Percentiles rank a stretch among this genome's conserved stretches.
Evolutionary conservation across 208 protist genomes (phyloP).

Genomic region (Acanthamoeba triangularis): DNA sequence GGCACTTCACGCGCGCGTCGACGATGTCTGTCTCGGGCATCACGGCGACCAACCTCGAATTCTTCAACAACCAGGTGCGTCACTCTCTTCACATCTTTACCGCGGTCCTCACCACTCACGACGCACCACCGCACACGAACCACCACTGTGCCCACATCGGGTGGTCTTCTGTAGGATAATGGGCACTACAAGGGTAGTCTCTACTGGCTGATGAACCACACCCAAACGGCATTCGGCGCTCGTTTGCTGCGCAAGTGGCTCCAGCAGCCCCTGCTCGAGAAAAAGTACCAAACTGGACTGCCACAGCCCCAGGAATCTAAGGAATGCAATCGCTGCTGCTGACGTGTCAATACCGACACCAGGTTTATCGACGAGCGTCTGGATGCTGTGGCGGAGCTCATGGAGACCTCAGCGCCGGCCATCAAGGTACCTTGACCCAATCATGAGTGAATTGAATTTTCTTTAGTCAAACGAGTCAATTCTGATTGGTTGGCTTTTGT

Average conservation of each 20-base stretch:
- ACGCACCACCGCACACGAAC: no score
- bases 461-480: no score
- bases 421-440: background rate
- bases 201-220: slow-evolving; percentile 84
- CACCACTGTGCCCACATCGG: background rate
- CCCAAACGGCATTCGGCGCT: slow-evolving; percentile 83
- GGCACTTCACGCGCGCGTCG: slow-evolving; percentile 29
- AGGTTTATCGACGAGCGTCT: slow-evolving; percentile 86
- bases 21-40: slow-evolving; percentile 66
- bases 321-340: background rate
- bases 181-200: slow-evolving; percentile 68
- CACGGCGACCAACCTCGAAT: slow-evolving; percentile 75
- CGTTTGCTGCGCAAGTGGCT: slow-evolving; percentile 85
- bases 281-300: slow-evolving; percentile 22
- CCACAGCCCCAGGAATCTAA: background rate
- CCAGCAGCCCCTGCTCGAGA: slow-evolving; percentile 81
- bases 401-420: background rate
- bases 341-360: background rate
- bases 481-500: background rate
- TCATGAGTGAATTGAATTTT: no score
- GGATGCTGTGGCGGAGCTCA: slow-evolving; percentile 85
- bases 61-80: slow-evolving; percentile 71
- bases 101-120: background rate
- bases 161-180: slow-evolving; percentile 23
- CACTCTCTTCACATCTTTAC: background rate